A percentile compares a stretch with the other conserved stretches of the same genome.
phyloP scores from a whole-genome alignment of 441 rosid species.

The Pelargonium cotyledonis region DNA sequence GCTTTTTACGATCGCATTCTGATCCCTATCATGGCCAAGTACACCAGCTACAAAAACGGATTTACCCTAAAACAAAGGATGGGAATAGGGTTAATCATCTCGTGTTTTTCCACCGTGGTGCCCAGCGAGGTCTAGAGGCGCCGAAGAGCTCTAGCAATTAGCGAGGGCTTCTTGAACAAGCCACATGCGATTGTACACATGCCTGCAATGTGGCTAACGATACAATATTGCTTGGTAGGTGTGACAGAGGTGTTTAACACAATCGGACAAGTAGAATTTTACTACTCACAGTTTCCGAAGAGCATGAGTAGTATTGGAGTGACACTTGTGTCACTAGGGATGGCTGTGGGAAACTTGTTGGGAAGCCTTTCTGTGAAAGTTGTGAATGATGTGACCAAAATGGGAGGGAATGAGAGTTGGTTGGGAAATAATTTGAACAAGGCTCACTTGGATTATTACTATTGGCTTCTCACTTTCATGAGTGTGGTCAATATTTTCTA shows the following conservation, averaged over 20 bases:
- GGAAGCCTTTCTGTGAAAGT: slow-evolving; percentile 48
- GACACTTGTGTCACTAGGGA: slow-evolving; percentile 52
- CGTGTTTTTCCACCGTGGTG: slow-evolving; percentile 53
- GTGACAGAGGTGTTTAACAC: slow-evolving; percentile 69
- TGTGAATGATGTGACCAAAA: slow-evolving; percentile 35
- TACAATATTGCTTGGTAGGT: slow-evolving; percentile 59
- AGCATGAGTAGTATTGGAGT: slow-evolving; percentile 78
- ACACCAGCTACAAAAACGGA: slow-evolving; percentile 47
- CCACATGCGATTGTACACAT: slow-evolving; percentile 39
- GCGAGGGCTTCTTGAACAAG: slow-evolving; percentile 49
- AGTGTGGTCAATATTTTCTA: slow-evolving; percentile 52
- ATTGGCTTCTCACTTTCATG: slow-evolving; percentile 61
- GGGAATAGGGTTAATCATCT: slow-evolving; percentile 63
- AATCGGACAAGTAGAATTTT: slow-evolving; percentile 79
- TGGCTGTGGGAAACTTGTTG: slow-evolving; percentile 66
- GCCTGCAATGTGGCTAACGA: slow-evolving; percentile 82
- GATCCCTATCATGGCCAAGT: slow-evolving; percentile 56
- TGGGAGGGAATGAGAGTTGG: slow-evolving; percentile 54
- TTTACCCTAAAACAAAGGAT: slow-evolving; percentile 58
- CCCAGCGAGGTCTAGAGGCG: slow-evolving; percentile 52
- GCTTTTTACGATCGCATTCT: slow-evolving; percentile 60
- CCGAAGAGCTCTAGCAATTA: slow-evolving; percentile 52
- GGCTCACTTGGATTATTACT: slow-evolving; percentile 67
- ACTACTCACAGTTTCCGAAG: slow-evolving; percentile 71
- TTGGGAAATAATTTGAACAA: slow-evolving; percentile 54